phyloP scores from a whole-genome alignment of 1,284 basidiomycete genomes.

The Bondarzewia mesenterica region DNA sequence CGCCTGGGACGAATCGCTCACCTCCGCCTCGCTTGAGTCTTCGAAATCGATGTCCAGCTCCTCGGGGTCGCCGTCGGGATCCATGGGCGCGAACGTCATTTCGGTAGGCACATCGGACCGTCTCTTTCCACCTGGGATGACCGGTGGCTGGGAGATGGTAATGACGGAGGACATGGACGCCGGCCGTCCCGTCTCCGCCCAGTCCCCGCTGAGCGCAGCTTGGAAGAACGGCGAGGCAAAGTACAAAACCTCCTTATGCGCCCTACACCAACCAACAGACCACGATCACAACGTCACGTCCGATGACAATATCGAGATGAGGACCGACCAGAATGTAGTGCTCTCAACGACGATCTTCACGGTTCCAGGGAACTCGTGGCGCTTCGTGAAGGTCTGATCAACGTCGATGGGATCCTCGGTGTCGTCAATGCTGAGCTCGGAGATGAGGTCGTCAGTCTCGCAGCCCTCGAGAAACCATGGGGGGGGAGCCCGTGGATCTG shows the following conservation, averaged over 20 bases:
- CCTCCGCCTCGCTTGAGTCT: slow-evolving; percentile 23
- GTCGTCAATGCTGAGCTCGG: slow-evolving; percentile 56
- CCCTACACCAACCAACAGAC: slow-evolving; percentile 37
- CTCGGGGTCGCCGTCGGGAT: slow-evolving; percentile 40
- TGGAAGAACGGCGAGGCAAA: slow-evolving; percentile 85
- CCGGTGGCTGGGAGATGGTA: slow-evolving; percentile 68
- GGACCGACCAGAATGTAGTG: slow-evolving; percentile 72
- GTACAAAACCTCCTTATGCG: slow-evolving; percentile 77
- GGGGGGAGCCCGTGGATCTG: slow-evolving; percentile 64
- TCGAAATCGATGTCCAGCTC: slow-evolving; percentile 31
- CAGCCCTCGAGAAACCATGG: slow-evolving; percentile 69
- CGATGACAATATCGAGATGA: not conserved
- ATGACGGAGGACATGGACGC: slow-evolving; percentile 73
- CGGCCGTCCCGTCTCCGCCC: slow-evolving; percentile 65
- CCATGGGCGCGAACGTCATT: slow-evolving; percentile 51
- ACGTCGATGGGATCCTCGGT: slow-evolving; percentile 63
- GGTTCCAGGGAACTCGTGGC: slow-evolving; percentile 61
- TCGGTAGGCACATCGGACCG: slow-evolving; percentile 34
- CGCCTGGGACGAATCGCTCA: slow-evolving; percentile 17
- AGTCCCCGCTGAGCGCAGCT: slow-evolving; percentile 72
- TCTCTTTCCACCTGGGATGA: slow-evolving; percentile 38
- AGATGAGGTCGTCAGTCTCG: slow-evolving; percentile 59
- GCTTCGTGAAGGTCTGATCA: slow-evolving; percentile 62
- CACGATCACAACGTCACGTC: no score
- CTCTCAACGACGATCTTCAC: slow-evolving; percentile 81